Evolutionary conservation across 768 basidiomycete species (phyloP).

Genomic region (Hygrophorus pudorinus): DNA sequence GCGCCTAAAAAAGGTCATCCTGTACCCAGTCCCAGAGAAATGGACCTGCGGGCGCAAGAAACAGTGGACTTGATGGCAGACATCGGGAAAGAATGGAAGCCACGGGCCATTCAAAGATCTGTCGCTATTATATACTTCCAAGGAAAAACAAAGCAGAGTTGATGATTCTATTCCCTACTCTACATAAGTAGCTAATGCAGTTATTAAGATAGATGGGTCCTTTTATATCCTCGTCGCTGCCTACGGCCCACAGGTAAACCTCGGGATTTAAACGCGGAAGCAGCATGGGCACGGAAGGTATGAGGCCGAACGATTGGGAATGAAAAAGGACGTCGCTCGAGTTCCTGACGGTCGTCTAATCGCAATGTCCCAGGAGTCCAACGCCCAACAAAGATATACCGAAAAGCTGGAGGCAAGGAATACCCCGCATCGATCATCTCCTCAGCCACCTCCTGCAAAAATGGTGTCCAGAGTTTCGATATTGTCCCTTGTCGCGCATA

Average conservation of each 20-base stretch:
- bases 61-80: slow-evolving; percentile 34
- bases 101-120: slow-evolving; percentile 26
- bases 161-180: slow-evolving; percentile 8
- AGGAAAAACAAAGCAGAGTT: slow-evolving; percentile 16
- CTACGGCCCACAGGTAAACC: slow-evolving; percentile 3
- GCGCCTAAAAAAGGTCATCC: slow-evolving; percentile 35
- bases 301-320: neutral
- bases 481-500: slow-evolving; percentile 19
- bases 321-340: slow-evolving; percentile 5
- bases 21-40: slow-evolving; percentile 25
- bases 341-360: neutral
- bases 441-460: slow-evolving; percentile 26
- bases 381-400: slow-evolving; percentile 28
- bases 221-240: neutral
- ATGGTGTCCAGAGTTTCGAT: slow-evolving; percentile 20
- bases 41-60: slow-evolving; percentile 34
- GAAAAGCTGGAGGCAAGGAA: slow-evolving; percentile 29
- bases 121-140: slow-evolving; percentile 36
- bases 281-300: neutral
- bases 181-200: slow-evolving; percentile 11
- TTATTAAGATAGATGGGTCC: neutral
- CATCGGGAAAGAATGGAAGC: slow-evolving; percentile 44
- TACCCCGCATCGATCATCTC: slow-evolving; percentile 31
- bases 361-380: neutral
- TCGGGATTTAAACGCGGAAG: slow-evolving; percentile 1